Evolutionary conservation across 192 early-diverging fungal species (phyloP), one percentile per base, ranked within the genome.

Genomic region (Phycomyces nitens): DNA sequence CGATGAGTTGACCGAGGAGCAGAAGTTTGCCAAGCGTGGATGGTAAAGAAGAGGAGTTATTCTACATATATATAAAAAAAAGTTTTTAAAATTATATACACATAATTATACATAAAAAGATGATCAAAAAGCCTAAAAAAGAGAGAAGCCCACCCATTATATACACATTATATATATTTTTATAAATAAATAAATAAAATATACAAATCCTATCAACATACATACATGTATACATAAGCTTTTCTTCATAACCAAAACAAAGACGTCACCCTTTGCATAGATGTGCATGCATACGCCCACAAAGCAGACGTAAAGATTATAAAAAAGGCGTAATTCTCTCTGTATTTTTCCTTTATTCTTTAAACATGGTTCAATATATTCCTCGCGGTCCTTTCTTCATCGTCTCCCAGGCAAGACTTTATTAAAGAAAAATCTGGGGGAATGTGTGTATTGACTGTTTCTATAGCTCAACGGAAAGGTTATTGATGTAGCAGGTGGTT

Each of bases 1-100:
- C 65, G 85, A 82, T 47, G 82, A 77, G 15, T 66, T 93, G 18
- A 72, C 85, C 12, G 70, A 65, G 47, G 60, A 60, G 24, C 54
- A 58, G 22, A 66, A 62, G 24, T 62, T 29, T 6, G 62, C 69
- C 63, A 50, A 62, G 49, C 59, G 55, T 60, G 65, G 65, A 56
- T 67, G 65, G 65, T 62, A 67, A 68, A 62, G 29, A 34, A 34
- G 2, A 7, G 7, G 29, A 2, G n/a, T n/a, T n/a, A n/a, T n/a
- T n/a, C n/a, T n/a, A n/a, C n/a, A n/a, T n/a, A n/a, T 51, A 38
- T 42, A 14, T 7, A 42, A 42, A 14, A 42, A 42, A 14, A 42
- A 42, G 7, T 10, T 14, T 42, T 7, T 42, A 42, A 7, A 10
- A 14, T 10, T 7, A 18, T 11, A 18, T 47, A 47, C 44, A 47